Base-by-base conservation (phyloP, 2,329 filamentous ascomycete species). In the Fusarium dlaminii region DNA sequence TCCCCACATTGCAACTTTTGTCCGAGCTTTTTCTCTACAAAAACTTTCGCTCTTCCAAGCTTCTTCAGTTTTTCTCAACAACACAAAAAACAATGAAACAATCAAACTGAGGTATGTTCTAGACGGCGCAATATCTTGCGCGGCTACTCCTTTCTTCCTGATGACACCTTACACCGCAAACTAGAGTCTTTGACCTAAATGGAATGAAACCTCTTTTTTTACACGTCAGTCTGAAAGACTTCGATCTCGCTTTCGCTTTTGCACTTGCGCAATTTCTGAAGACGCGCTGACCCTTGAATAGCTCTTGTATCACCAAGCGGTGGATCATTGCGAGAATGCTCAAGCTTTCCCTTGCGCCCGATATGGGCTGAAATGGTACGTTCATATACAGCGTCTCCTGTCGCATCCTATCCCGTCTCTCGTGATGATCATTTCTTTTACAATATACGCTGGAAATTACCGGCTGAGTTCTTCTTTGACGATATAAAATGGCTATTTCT, bases 161-260 rank as follows among this genome's bases (percentile, higher is more conserved):
- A 96, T 96, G 94, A 95, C 91, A 94, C 85, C 83, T 86, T 88
- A 89, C 92, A 94, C 93, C 92, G 90, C 91, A 92, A 95, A 95
- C 93, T 97, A 97, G 94, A 97, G 94, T 97, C 94, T 97, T 96
- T 96, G 94, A 97, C 91, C 92, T 87, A 83, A 71, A 82, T 83
- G 88, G 90, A 89, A 92, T 96, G 93, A 95, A 95, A 96, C 92
- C 84, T 90, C 84, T 82, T 75, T 77, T 91, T 77, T 94, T 91
- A 90, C 91, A 96, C 93, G 93, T 96, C 94, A 96, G 94, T 94
- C 94, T 96, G 94, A 96, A 88, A 84, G 81, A 81, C 75, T 73
- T 79, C 60, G 32, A 75, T 70, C 60, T 73, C 61, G 65, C 73
- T 65, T 58, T 67, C 58, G 68, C 45, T 73, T 61, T 68, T 63